Percentiles rank a stretch among this genome's conserved stretches.
Conservation (phyloP, 1,284 basidiomycete species). For the Rhodotorula sp. region DNA sequence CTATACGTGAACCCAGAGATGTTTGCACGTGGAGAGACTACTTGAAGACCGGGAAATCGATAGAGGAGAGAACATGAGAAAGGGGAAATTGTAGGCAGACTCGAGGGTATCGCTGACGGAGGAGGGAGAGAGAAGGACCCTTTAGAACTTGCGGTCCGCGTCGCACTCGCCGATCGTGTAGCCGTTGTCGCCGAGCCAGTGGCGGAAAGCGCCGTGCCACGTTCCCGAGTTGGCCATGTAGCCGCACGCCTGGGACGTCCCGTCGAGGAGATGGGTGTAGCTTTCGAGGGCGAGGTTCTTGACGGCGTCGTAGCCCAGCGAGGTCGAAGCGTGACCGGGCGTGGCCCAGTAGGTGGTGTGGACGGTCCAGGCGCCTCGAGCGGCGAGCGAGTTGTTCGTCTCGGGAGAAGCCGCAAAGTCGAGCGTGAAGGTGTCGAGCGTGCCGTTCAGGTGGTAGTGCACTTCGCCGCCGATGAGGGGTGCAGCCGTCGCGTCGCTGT, state of each 20-base stretch:
- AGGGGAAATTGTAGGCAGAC: too few species aligned
- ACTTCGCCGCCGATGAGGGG: neutral
- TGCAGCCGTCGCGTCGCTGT: too few species aligned
- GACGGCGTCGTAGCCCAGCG: neutral
- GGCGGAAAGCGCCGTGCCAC: neutral
- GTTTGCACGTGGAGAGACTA: too few species aligned
- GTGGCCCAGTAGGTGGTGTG: neutral
- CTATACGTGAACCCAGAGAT: too few species aligned
- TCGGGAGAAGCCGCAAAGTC: neutral
- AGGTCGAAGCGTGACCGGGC: neutral
- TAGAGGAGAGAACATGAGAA: too few species aligned
- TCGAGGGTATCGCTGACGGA: too few species aligned
- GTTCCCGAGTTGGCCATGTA: neutral
- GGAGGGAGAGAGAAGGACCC: too few species aligned
- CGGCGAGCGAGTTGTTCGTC: neutral
- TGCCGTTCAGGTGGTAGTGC: neutral
- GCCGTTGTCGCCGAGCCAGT: conserved; percentile 1
- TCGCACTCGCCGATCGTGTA: neutral
- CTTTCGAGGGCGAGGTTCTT: neutral
- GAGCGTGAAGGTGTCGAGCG: neutral
- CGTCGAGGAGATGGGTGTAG: neutral
- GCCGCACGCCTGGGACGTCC: neutral
- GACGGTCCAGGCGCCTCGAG: neutral
- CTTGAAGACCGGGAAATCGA: too few species aligned
- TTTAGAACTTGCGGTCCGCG: neutral